These are phyloP conservation scores for Magnusiomyces sp. DNA, from an alignment of 1,139 yeast genomes.

Conservation along the genomic window DNA sequence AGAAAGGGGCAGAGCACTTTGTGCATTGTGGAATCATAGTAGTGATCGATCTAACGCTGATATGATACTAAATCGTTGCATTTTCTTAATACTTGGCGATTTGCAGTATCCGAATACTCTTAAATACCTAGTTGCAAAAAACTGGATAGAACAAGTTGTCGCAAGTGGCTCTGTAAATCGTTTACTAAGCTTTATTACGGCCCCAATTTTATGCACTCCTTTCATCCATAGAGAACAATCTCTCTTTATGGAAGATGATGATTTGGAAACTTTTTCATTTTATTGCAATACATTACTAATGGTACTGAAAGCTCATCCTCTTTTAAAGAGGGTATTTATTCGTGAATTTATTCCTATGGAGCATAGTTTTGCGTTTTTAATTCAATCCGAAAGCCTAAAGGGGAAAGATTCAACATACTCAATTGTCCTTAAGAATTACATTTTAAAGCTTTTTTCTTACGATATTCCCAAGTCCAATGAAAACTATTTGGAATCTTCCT, in stretches of 20 bases:
- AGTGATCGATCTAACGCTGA: conserved; percentile 35
- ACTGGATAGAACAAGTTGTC: conserved; percentile 49
- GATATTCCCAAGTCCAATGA: conserved; percentile 10
- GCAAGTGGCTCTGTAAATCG: conserved; percentile 51
- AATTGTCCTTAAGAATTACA: conserved; percentile 41
- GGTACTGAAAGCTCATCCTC: conserved; percentile 15
- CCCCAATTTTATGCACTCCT: conserved; percentile 38
- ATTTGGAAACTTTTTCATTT: conserved; percentile 16
- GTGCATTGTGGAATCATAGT: conserved; percentile 37
- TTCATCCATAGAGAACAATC: conserved; percentile 36
- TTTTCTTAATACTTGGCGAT: conserved; percentile 63
- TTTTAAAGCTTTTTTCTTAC: conserved; percentile 40
- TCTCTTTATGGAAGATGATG: conserved; percentile 33
- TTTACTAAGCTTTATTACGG: conserved; percentile 48
- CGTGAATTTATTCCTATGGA: conserved; percentile 22
- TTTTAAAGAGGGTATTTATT: conserved; percentile 10
- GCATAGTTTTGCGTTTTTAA: conserved; percentile 32
- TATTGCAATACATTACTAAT: conserved; percentile 13
- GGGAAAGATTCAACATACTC: conserved; percentile 54
- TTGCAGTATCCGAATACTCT: conserved; percentile 32
- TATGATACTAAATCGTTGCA: conserved; percentile 49
- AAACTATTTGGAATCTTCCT: conserved; percentile 9
- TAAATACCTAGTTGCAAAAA: conserved; percentile 36
- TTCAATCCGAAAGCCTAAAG: conserved; percentile 26
- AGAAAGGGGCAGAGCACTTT: conserved; percentile 28